These are phyloP conservation scores for Clarireedia sp. DNA, from an alignment of 2,329 filamentous ascomycete genomes.

Conservation along the genomic window DNA sequence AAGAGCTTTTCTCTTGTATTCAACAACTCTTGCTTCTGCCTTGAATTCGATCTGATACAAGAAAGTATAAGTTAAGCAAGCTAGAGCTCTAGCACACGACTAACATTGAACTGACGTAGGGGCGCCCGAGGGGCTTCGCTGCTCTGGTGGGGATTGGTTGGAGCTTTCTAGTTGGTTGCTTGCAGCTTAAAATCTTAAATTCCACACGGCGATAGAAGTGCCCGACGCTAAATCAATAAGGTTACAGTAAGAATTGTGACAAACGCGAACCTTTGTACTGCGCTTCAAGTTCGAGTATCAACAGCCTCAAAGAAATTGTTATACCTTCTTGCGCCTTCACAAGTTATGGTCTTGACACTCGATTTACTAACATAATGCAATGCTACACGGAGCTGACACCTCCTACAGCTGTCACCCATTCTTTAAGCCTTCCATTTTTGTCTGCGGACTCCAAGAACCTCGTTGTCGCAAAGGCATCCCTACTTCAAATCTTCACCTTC, in stretches of 20 bases:
- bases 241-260: too few relatives aligned
- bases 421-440: slow-evolving; percentile 69
- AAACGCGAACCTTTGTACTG: too few relatives aligned
- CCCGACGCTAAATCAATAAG: too few relatives aligned
- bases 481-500: slow-evolving; percentile 83
- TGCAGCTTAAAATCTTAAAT: too few relatives aligned
- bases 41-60: background rate
- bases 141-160: too few relatives aligned
- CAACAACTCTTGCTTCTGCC: background rate
- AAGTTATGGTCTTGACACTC: slow-evolving; percentile 11
- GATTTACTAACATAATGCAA: slow-evolving; percentile 58
- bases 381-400: slow-evolving; percentile 94
- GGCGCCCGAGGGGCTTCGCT: background rate
- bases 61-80: too few relatives aligned
- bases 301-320: background rate
- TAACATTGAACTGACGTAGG: background rate
- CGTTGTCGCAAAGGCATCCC: slow-evolving; percentile 82
- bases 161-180: too few relatives aligned
- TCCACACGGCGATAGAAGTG: too few relatives aligned
- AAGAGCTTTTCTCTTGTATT: background rate
- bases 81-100: too few relatives aligned
- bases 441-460: slow-evolving; percentile 73
- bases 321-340: background rate
- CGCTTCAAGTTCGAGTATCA: too few relatives aligned
- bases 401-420: slow-evolving; percentile 89